Conservation (phyloP, 441 rosid genomes). For the Corymbia calophylla region DNA sequence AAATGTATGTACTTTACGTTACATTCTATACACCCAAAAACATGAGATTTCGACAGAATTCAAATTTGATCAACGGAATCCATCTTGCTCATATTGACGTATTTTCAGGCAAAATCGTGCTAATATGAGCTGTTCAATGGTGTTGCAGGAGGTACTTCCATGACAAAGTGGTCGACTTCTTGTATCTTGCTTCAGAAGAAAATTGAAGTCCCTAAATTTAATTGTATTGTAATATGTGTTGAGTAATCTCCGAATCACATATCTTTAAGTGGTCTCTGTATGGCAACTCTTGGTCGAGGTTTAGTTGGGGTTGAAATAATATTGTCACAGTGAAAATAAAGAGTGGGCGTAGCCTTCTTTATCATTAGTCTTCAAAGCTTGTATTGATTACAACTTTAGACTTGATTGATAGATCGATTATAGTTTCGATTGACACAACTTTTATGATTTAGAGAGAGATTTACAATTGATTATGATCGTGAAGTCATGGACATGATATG, state of each 20-base stretch:
- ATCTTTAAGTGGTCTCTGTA: no score
- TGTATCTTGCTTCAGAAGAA: not conserved
- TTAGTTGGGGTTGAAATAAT: no score
- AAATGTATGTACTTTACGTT: not conserved
- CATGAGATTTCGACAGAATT: not conserved
- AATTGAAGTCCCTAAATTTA: not conserved
- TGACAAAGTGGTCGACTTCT: not conserved
- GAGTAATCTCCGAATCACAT: not conserved
- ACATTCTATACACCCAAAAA: not conserved
- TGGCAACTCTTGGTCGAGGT: no score
- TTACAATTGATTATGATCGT: not conserved
- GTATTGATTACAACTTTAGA: not conserved
- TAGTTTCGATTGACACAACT: not conserved
- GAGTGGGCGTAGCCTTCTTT: not conserved
- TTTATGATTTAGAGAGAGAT: not conserved
- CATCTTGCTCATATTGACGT: not conserved
- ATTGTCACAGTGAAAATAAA: no score
- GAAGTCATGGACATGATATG: not conserved
- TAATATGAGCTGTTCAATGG: not conserved
- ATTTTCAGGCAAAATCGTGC: not conserved
- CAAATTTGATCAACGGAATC: not conserved
- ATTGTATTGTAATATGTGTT: not conserved
- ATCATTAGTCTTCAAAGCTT: not conserved
- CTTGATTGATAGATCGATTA: not conserved
- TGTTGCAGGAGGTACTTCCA: not conserved